Evolutionary conservation across 257 asterid genomes (phyloP), one percentile per base, ranked within the genome.

Genomic region (Marsdenia floribunda): DNA sequence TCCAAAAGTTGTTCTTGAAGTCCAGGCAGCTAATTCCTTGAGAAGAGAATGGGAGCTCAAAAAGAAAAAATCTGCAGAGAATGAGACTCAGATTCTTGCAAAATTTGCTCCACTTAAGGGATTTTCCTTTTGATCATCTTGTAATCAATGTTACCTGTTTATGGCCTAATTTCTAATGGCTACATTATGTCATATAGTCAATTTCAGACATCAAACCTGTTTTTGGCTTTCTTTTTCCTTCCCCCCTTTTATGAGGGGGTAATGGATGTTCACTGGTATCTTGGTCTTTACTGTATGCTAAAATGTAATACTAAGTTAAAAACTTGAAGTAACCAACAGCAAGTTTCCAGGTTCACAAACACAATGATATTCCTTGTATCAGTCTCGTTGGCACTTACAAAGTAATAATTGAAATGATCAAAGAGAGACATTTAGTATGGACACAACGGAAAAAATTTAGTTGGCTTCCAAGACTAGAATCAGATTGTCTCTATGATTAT

Each of bases 61-160:
- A 76, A 76, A 70, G 60, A 50, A 83, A 73, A 74, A 78, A 22
- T 73, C 85, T 19, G 83, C 74, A 15, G 77, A 77, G 75, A 75
- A 79, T 47, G 87, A 77, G 64, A 61, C 76, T 0, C 83, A 83
- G 73, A 79, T 81, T 64, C 71, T 77, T 11, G 69, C 75, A 4
- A 85, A 79, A 75, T 83, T 83, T 50, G 76, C 79, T 49, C 84
- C 89, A 2, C 77, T 83, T 29, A 52, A 58, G 38, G 83, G 87
- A 21, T 85, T 79, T 61, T 77, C 85, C 66, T 80, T 85, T 76
- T 69, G 26, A 76, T 61, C 52, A 40, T 13, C 38, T 4, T 61
- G 33, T 35, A 57, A 57, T 57, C 63, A 21, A n/a, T n/a, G 12
- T 21, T 1, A 57, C 29, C 63, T n/a, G 33, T 57, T 57, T 57